phyloP scores from a whole-genome alignment of 257 asterid genomes.

The Euphrasia confusa region DNA sequence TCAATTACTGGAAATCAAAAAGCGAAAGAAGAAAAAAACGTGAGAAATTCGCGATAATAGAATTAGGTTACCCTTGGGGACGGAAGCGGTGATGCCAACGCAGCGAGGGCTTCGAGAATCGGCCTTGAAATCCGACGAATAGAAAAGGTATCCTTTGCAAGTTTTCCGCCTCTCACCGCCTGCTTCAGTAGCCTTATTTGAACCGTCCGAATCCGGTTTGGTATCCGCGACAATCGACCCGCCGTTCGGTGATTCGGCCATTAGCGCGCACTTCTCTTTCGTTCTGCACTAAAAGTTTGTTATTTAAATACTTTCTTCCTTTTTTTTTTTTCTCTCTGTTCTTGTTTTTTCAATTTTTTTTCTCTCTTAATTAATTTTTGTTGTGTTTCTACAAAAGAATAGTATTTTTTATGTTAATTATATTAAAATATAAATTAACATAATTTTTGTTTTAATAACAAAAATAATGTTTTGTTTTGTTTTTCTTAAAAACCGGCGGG shows the following conservation, averaged over 20 bases:
- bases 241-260: neutral
- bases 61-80: conserved; percentile 20
- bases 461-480: too few relatives aligned
- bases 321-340: too few relatives aligned
- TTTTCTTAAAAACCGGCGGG: too few relatives aligned
- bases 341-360: too few relatives aligned
- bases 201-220: neutral
- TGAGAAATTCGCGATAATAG: neutral
- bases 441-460: too few relatives aligned
- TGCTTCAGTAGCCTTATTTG: conserved; percentile 19
- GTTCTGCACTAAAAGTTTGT: neutral
- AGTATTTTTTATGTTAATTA: too few relatives aligned
- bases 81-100: conserved; percentile 72
- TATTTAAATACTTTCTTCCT: too few relatives aligned
- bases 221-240: neutral
- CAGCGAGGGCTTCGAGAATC: conserved; percentile 72
- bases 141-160: conserved; percentile 77
- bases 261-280: neutral
- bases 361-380: too few relatives aligned
- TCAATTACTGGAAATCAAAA: neutral
- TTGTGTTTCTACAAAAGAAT: too few relatives aligned
- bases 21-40: neutral
- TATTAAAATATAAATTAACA: too few relatives aligned
- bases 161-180: conserved; percentile 44
- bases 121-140: conserved; percentile 62